Base-by-base conservation (phyloP, 1,284 basidiomycete genomes). In the Cryptococcus jaspeensis region DNA sequence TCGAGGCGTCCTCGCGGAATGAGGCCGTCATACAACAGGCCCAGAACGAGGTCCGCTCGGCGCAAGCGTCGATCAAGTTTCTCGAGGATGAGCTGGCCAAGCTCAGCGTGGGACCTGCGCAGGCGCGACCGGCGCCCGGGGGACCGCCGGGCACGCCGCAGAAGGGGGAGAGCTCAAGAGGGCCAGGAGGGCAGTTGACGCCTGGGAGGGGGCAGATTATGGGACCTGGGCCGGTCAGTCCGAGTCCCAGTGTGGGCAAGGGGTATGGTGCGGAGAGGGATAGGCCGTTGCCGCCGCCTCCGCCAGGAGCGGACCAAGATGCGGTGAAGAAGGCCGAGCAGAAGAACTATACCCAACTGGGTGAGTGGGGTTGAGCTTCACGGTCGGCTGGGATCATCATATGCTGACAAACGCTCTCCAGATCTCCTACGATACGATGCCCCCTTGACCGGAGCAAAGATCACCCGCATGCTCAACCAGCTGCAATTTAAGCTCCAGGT, bases 401-500 rank as follows among this genome's bases (percentile, higher is more conserved):
- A 47, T 32, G 37, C 52, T 54, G 45, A 46, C 16, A 35, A n/a
- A 25, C 22, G 23, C 6, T 5, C 16, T 25, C 6, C 42, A 82
- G 96, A 99, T 81, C 82, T 99, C 63, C 90, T 97, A 79, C 95
- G 95, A 78, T 93, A 94, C 65, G 96, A 99, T 79, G 95, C 94
- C 39, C 95, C 95, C 20, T 86, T 95, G 72, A 95, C 92, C 22
- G 89, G 92, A 5, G 90, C 92, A 62, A 99, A 97, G 82, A 98
- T 99, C 75, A 90, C 92, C 46, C 87, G 87, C 66, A 98, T 98
- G 95, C 85, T 99, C 56, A 93, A 98, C 78, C 94, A 98, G 79
- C 87, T 99, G 65, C 94, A 99, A 78, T 98, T 97, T 85, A 99
- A 99, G 81, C 87, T 98, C 52, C 92, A 95, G 78, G 91, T 99